Percentiles rank a stretch among this genome's conserved stretches.
Conservation (phyloP, 2,329 filamentous ascomycete species). For the Calcarisporium arbuscula region DNA sequence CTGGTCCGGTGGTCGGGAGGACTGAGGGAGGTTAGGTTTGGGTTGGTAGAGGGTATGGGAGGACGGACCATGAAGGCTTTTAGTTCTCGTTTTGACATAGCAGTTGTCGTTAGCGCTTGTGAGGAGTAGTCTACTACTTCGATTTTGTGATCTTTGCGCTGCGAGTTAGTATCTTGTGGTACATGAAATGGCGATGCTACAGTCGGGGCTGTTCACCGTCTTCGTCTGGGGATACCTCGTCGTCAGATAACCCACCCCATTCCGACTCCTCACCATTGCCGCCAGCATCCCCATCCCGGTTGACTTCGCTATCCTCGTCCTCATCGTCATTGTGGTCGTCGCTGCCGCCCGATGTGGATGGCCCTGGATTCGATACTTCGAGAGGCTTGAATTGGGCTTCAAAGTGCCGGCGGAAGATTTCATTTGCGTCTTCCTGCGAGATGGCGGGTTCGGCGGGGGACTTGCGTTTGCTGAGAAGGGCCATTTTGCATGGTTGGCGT, state of each 20-base stretch:
- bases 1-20: slow-evolving; percentile 43
- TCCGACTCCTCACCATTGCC: slow-evolving; percentile 16
- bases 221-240: slow-evolving; percentile 17
- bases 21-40: slow-evolving; percentile 21
- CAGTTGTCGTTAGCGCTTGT: slow-evolving; percentile 27
- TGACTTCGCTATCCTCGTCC: slow-evolving; percentile 25
- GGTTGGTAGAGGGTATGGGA: neutral
- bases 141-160: slow-evolving; percentile 28
- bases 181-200: neutral
- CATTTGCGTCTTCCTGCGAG: slow-evolving; percentile 54
- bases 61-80: slow-evolving; percentile 68
- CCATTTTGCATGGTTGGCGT: slow-evolving; percentile 24
- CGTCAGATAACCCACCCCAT: slow-evolving; percentile 22
- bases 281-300: slow-evolving; percentile 21
- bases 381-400: slow-evolving; percentile 82
- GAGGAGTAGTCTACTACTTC: slow-evolving; percentile 58
- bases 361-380: slow-evolving; percentile 24
- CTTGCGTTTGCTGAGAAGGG: slow-evolving; percentile 46
- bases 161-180: slow-evolving; percentile 5
- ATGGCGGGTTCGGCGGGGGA: slow-evolving; percentile 19
- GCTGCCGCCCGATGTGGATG: slow-evolving; percentile 25
- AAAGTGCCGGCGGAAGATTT: slow-evolving; percentile 76
- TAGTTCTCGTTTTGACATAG: slow-evolving; percentile 61
- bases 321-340: slow-evolving; percentile 20
- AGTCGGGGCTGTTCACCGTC: slow-evolving; percentile 14